These are phyloP conservation scores for Ramalina intermedia DNA, from an alignment of 495 filamentous ascomycete genomes.

Conservation along the genomic window DNA sequence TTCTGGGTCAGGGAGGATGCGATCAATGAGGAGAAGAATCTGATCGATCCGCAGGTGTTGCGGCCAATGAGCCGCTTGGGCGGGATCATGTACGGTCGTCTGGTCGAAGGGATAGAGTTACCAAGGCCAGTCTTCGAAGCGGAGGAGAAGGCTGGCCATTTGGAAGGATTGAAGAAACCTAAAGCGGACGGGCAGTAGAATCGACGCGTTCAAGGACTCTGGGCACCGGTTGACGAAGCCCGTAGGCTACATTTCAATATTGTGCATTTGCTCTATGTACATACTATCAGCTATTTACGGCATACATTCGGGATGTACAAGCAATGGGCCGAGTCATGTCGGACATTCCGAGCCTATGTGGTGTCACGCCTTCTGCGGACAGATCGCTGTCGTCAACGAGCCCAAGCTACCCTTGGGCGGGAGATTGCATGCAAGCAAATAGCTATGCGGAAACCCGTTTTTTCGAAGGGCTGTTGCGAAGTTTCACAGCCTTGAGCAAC, in stretches of 20 bases:
- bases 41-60: constrained; percentile 56
- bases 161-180: constrained; percentile 26
- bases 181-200: constrained; percentile 24
- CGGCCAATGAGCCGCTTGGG: constrained; percentile 67
- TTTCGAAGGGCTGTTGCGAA: too few species aligned
- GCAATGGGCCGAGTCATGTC: not conserved
- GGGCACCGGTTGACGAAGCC: not conserved
- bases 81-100: constrained; percentile 68
- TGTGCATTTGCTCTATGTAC: constrained; percentile 10
- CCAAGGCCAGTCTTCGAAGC: constrained; percentile 53
- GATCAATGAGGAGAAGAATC: constrained; percentile 56
- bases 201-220: not conserved
- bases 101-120: constrained; percentile 61
- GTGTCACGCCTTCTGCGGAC: not conserved
- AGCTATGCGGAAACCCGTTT: too few species aligned
- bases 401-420: not conserved
- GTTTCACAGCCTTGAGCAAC: too few species aligned
- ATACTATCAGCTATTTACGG: constrained; percentile 6
- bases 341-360: not conserved
- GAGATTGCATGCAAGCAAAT: too few species aligned
- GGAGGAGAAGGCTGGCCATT: constrained; percentile 28
- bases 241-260: constrained; percentile 3
- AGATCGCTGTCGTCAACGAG: not conserved
- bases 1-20: constrained; percentile 91
- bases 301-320: not conserved